Evolutionary conservation across 441 rosid genomes (phyloP).

Genomic region (Theobroma grandiflorum): DNA sequence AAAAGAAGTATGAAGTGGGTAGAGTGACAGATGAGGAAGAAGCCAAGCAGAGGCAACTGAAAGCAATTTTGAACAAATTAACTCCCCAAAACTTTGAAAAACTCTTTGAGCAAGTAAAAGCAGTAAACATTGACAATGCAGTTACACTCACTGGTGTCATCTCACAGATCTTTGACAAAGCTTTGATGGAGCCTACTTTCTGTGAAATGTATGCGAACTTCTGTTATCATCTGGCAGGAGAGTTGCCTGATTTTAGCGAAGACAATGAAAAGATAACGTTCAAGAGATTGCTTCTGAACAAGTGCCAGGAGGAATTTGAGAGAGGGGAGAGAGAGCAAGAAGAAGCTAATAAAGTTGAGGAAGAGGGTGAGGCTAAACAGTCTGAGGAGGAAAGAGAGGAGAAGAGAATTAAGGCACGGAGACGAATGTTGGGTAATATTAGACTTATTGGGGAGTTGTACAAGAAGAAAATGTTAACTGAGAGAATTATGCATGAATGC

Average conservation of each 20-base stretch:
- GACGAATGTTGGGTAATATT: constrained; percentile 95
- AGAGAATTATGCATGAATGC: constrained; percentile 92
- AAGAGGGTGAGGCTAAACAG: constrained; percentile 85
- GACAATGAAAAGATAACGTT: constrained; percentile 79
- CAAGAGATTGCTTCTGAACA: constrained; percentile 82
- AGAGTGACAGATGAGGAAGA: constrained; percentile 78
- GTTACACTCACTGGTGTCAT: constrained; percentile 81
- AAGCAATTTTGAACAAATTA: constrained; percentile 89
- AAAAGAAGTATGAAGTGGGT: constrained; percentile 90
- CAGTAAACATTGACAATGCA: constrained; percentile 80
- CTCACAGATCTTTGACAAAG: constrained; percentile 97
- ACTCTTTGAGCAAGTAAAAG: constrained; percentile 89
- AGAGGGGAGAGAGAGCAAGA: constrained; percentile 92
- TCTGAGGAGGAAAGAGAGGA: constrained; percentile 86
- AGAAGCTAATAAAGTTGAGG: constrained; percentile 88
- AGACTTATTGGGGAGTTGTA: constrained; percentile 97
- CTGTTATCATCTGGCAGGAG: constrained; percentile 74
- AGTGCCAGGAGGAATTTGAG: constrained; percentile 98
- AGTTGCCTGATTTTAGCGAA: constrained; percentile 74
- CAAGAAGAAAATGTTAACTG: constrained; percentile 91
- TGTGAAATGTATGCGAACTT: constrained; percentile 98
- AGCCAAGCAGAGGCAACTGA: constrained; percentile 85
- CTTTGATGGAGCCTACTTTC: constrained; percentile 97
- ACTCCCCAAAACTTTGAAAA: constrained; percentile 97
- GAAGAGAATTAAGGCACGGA: constrained; percentile 83